These are phyloP conservation scores for Ophiostoma montium DNA, from an alignment of 2,329 filamentous ascomycete species.

Conservation along the genomic window DNA sequence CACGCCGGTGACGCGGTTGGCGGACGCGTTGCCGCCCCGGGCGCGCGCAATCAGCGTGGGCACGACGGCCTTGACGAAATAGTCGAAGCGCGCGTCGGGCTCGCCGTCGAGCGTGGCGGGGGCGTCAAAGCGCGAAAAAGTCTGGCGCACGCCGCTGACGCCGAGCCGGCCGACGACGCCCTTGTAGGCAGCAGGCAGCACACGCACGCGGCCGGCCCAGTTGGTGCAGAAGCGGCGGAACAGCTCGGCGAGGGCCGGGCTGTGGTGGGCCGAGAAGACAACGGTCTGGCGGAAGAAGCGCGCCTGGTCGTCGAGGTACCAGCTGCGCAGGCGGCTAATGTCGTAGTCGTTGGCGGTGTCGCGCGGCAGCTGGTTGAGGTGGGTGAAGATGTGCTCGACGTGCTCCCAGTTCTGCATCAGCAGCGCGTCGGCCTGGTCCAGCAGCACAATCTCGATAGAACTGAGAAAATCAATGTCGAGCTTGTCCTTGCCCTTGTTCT, in stretches of 20 bases:
- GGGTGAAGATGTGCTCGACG: constrained; percentile 78
- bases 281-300: constrained; percentile 74
- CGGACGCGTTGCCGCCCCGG: constrained; percentile 28
- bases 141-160: constrained; percentile 58
- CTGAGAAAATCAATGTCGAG: constrained; percentile 82
- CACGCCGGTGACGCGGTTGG: constrained; percentile 36
- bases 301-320: constrained; percentile 85
- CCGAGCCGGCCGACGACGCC: constrained; percentile 62
- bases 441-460: constrained; percentile 78
- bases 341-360: constrained; percentile 64
- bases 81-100: constrained; percentile 78
- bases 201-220: constrained; percentile 62
- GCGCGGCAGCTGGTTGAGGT: constrained; percentile 80
- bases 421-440: constrained; percentile 85
- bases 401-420: constrained; percentile 99
- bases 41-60: constrained; percentile 57
- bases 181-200: constrained; percentile 48
- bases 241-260: constrained; percentile 73
- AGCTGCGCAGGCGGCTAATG: constrained; percentile 76
- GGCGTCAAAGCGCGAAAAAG: constrained; percentile 75
- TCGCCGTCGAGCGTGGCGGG: constrained; percentile 56
- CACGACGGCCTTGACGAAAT: constrained; percentile 72
- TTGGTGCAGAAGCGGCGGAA: constrained; percentile 67
- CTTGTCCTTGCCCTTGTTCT: constrained; percentile 23
- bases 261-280: constrained; percentile 67